Percentiles rank a stretch among this genome's conserved stretches.
These are phyloP conservation scores for Coniochaeta ligniaria DNA, from an alignment of 2,329 filamentous ascomycete genomes.

Conservation along the genomic window DNA sequence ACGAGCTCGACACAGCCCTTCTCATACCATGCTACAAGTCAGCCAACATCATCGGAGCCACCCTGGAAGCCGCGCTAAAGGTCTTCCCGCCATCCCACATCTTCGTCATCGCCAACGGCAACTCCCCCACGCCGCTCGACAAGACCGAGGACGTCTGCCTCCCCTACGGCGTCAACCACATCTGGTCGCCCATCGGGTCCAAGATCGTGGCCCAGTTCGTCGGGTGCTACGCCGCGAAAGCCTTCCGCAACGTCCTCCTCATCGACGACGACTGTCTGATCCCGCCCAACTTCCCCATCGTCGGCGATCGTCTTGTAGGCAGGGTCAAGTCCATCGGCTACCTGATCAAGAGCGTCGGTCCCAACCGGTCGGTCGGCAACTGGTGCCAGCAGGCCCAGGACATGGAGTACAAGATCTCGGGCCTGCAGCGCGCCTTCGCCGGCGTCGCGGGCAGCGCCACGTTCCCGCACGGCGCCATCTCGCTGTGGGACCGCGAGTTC, in stretches of 20 bases:
- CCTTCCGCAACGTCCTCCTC: conserved; percentile 36
- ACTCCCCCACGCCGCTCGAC: conserved; percentile 35
- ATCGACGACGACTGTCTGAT: conserved; percentile 43
- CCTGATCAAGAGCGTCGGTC: conserved; percentile 37
- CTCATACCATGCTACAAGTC: conserved; percentile 9
- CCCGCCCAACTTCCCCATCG: conserved; percentile 38
- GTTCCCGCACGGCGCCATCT: conserved; percentile 43
- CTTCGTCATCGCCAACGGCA: conserved; percentile 41
- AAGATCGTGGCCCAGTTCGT: conserved; percentile 44
- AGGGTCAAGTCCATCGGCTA: conserved; percentile 38
- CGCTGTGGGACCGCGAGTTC: conserved; percentile 38
- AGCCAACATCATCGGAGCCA: not conserved
- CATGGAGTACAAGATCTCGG: conserved; percentile 44
- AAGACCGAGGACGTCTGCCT: conserved; percentile 37
- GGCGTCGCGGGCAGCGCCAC: conserved; percentile 37
- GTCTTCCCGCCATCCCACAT: conserved; percentile 37
- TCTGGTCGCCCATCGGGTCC: conserved; percentile 39
- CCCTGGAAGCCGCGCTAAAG: conserved; percentile 17
- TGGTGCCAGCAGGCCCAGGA: conserved; percentile 39
- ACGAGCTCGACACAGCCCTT: not conserved
- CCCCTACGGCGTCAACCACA: conserved; percentile 35
- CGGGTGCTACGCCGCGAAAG: conserved; percentile 34
- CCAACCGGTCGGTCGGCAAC: conserved; percentile 24
- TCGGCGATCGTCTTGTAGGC: conserved; percentile 32
- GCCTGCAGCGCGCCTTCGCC: conserved; percentile 34